Percentiles rank a stretch among this genome's conserved stretches.
These are phyloP conservation scores for Picochlorum sp. DNA, from an alignment of 139 green algal genomes.

Conservation along the genomic window DNA sequence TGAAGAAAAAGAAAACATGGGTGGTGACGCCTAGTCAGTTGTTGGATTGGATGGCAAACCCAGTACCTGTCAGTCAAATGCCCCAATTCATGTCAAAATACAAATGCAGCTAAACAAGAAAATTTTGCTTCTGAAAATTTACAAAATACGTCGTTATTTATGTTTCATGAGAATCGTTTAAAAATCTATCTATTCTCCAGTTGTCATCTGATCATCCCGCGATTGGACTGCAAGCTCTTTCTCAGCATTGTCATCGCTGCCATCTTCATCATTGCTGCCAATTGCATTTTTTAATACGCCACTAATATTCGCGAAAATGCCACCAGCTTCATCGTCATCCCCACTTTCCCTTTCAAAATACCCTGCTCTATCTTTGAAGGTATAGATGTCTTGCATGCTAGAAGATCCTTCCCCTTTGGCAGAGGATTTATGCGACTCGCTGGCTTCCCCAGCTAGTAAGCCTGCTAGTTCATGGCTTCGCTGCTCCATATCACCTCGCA, in stretches of 20 bases:
- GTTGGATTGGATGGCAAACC: slow-evolving; percentile 12
- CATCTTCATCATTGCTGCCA: slow-evolving; percentile 7
- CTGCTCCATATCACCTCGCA: slow-evolving; percentile 30
- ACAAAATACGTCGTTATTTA: too few relatives aligned
- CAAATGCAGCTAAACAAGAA: slow-evolving; percentile 2
- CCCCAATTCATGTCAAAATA: slow-evolving; percentile 7
- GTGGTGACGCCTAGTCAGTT: slow-evolving; percentile 11
- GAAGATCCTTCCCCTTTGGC: not conserved
- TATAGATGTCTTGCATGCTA: not conserved
- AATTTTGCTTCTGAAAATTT: not conserved
- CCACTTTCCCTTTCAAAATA: not conserved
- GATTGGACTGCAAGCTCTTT: not conserved
- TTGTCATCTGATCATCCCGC: not conserved
- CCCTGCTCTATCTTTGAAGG: not conserved
- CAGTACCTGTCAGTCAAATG: slow-evolving; percentile 8
- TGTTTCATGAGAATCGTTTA: too few relatives aligned
- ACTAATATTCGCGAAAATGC: slow-evolving; percentile 8
- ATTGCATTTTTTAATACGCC: slow-evolving; percentile 1
- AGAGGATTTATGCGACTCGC: not conserved
- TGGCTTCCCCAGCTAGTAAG: not conserved
- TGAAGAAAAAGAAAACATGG: slow-evolving; percentile 13
- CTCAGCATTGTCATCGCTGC: not conserved
- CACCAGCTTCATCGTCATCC: not conserved
- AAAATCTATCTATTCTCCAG: too few relatives aligned
- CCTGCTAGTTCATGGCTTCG: slow-evolving; percentile 13